phyloP scores from a whole-genome alignment of 371 early-diverging fungal species.

The Parasitella parasitica region DNA sequence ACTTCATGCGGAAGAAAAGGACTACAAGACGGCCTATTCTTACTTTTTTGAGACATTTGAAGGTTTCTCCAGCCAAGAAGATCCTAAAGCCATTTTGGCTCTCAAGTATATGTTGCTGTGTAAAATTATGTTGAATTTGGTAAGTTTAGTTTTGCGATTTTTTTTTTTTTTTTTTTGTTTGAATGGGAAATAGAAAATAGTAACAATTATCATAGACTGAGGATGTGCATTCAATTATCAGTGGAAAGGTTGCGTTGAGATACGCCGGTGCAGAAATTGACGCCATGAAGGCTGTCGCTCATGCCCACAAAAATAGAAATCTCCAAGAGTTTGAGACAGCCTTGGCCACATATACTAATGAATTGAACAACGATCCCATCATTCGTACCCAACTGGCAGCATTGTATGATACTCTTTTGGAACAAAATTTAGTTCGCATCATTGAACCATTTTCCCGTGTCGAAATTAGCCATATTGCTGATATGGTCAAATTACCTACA shows the following conservation, averaged over 20 bases:
- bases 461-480: slow-evolving; percentile 94
- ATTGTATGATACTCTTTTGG: slow-evolving; percentile 95
- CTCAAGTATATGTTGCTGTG: slow-evolving; percentile 97
- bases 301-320: slow-evolving; percentile 92
- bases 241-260: slow-evolving; percentile 78
- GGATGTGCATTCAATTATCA: slow-evolving; percentile 83
- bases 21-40: slow-evolving; percentile 98
- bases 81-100: slow-evolving; percentile 82
- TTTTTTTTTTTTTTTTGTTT: background rate
- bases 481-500: slow-evolving; percentile 88
- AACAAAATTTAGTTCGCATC: slow-evolving; percentile 95
- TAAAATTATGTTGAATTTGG: slow-evolving; percentile 95
- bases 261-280: slow-evolving; percentile 82
- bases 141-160: slow-evolving; percentile 32
- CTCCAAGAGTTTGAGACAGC: slow-evolving; percentile 93
- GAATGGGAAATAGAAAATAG: background rate
- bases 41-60: slow-evolving; percentile 99
- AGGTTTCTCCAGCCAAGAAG: slow-evolving; percentile 86
- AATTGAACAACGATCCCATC: slow-evolving; percentile 89
- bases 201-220: slow-evolving; percentile 65
- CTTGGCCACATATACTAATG: slow-evolving; percentile 79
- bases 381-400: slow-evolving; percentile 88
- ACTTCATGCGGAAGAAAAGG: slow-evolving; percentile 97
- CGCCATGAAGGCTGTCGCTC: slow-evolving; percentile 93
- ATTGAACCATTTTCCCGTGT: slow-evolving; percentile 98